These are phyloP conservation scores for Verbascum thapsus DNA, from an alignment of 257 asterid genomes.

Conservation along the genomic window DNA sequence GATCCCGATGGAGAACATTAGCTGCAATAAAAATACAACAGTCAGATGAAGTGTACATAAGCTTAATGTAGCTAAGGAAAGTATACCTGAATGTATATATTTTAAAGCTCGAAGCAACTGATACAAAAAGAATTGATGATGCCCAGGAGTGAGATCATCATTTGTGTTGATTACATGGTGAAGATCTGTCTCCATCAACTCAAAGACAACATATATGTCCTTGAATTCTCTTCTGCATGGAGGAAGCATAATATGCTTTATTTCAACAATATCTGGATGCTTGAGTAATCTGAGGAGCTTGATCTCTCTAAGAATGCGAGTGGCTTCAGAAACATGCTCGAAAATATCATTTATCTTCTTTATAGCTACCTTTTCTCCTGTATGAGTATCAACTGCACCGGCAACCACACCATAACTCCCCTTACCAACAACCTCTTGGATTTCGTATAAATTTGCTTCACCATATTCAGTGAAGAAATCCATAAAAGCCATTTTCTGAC, in stretches of 20 bases:
- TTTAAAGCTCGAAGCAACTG: conserved; percentile 81
- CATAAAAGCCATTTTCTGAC: conserved; percentile 53
- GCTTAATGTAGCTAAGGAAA: neutral
- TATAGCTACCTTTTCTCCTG: conserved; percentile 80
- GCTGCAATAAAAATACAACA: conserved; percentile 45
- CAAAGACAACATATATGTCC: conserved; percentile 76
- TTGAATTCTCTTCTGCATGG: conserved; percentile 77
- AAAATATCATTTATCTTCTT: conserved; percentile 69
- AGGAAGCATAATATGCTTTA: conserved; percentile 77
- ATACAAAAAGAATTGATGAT: conserved; percentile 70
- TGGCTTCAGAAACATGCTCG: conserved; percentile 81
- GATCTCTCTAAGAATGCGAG: conserved; percentile 77
- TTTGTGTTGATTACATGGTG: conserved; percentile 72
- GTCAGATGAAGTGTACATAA: neutral
- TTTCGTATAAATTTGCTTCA: conserved; percentile 63
- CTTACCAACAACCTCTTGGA: conserved; percentile 81
- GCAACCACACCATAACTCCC: conserved; percentile 88
- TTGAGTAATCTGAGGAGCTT: conserved; percentile 71
- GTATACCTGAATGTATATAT: conserved; percentile 64
- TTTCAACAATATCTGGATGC: conserved; percentile 76
- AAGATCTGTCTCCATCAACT: conserved; percentile 85
- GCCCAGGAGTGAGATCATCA: conserved; percentile 69
- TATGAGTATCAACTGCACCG: conserved; percentile 74
- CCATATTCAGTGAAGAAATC: conserved; percentile 85
- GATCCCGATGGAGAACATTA: conserved; percentile 73